These are phyloP conservation scores for Ustilago shanxiensis DNA, from an alignment of 1,284 basidiomycete species.

Conservation along the genomic window DNA sequence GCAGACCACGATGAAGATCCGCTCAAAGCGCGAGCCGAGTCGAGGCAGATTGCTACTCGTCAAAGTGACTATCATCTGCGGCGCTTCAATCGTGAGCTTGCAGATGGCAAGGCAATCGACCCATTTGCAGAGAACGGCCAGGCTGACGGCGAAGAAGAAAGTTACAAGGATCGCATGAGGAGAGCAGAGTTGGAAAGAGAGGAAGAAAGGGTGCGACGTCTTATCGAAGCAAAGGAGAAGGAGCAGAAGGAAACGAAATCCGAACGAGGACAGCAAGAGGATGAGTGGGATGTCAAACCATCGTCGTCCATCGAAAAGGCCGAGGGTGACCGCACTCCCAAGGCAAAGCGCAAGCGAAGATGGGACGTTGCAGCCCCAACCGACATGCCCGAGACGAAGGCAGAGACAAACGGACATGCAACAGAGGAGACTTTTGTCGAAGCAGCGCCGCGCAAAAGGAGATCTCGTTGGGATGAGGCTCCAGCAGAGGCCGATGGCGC, in stretches of 20 bases:
- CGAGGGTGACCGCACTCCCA: slow-evolving; percentile 73
- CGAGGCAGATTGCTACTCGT: slow-evolving; percentile 91
- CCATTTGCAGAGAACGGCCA: slow-evolving; percentile 74
- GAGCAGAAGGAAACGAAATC: slow-evolving; percentile 76
- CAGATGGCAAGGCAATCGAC: slow-evolving; percentile 52
- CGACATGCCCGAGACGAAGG: slow-evolving; percentile 73
- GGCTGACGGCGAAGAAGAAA: slow-evolving; percentile 74
- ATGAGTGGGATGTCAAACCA: slow-evolving; percentile 69
- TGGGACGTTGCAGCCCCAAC: slow-evolving; percentile 83
- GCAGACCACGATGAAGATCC: slow-evolving; percentile 90
- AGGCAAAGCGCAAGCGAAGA: slow-evolving; percentile 82
- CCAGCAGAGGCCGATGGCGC: slow-evolving; percentile 70
- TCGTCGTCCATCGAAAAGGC: slow-evolving; percentile 11
- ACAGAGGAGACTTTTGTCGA: slow-evolving; percentile 27
- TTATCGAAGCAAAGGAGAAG: slow-evolving; percentile 85
- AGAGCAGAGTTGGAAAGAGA: slow-evolving; percentile 91
- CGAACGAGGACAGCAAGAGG: slow-evolving; percentile 1
- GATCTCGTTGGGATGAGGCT: slow-evolving; percentile 93
- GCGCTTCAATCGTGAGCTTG: slow-evolving; percentile 76
- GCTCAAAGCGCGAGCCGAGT: slow-evolving; percentile 89
- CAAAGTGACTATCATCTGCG: slow-evolving; percentile 96
- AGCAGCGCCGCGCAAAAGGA: slow-evolving; percentile 82
- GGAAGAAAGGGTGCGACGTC: slow-evolving; percentile 84
- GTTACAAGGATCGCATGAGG: slow-evolving; percentile 97
- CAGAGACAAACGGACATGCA: slow-evolving; percentile 21